Conservation (phyloP, 257 asterid species). For the Henckelia pumila region DNA sequence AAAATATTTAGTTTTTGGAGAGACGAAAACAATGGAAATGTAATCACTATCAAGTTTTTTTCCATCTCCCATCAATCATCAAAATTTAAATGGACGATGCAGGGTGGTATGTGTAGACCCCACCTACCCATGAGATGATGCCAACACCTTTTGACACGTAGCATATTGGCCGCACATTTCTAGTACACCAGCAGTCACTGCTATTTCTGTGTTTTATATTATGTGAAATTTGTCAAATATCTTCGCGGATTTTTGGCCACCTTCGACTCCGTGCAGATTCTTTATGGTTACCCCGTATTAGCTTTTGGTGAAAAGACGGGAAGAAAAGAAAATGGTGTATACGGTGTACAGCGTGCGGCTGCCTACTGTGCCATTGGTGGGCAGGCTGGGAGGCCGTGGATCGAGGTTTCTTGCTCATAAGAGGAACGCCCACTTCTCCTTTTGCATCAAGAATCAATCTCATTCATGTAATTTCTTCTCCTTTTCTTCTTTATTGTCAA, state of each 20-base stretch:
- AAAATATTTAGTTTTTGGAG: no score
- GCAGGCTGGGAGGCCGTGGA: conserved; percentile 36
- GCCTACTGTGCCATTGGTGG: conserved; percentile 51
- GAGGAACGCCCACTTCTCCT: conserved; percentile 28
- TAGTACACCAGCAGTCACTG: no score
- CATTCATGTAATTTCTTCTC: conserved; percentile 39
- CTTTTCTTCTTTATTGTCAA: background rate
- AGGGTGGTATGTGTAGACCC: conserved; percentile 27
- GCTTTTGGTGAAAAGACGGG: background rate
- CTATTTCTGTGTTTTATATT: no score
- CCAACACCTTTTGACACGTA: conserved; percentile 38
- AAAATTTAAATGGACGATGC: no score
- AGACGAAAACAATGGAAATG: no score
- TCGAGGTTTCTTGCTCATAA: conserved; percentile 35
- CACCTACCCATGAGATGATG: conserved; percentile 42
- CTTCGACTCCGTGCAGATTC: conserved; percentile 43
- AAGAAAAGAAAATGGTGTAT: conserved; percentile 49
- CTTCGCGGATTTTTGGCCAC: conserved; percentile 51
- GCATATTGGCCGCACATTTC: conserved; percentile 26
- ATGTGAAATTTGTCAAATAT: background rate
- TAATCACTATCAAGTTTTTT: no score
- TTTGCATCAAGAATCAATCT: conserved; percentile 37
- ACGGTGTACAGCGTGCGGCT: conserved; percentile 60
- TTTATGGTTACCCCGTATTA: background rate
- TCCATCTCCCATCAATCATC: no score